Conservation (phyloP, 768 basidiomycete species). For the Boletus barrowsii region DNA sequence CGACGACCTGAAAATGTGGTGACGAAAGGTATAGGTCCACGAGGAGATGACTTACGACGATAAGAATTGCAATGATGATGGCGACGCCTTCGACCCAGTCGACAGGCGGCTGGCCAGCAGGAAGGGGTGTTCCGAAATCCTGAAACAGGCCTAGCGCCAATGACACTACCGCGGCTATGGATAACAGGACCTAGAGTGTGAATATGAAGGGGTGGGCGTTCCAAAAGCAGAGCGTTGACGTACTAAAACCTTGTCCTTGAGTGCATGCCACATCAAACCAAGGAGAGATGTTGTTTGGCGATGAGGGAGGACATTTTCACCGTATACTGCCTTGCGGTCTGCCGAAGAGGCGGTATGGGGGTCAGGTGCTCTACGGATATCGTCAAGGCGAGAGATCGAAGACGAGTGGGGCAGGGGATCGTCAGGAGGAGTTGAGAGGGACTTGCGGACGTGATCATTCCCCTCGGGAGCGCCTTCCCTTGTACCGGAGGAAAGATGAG, state of each 20-base stretch:
- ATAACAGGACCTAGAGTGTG: slow-evolving; percentile 70
- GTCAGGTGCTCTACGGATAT: slow-evolving; percentile 1
- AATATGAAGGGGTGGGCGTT: slow-evolving; percentile 6
- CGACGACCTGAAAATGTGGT: slow-evolving; percentile 56
- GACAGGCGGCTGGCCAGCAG: slow-evolving; percentile 65
- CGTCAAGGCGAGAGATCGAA: slow-evolving; percentile 8
- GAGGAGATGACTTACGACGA: slow-evolving; percentile 55
- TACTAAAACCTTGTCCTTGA: slow-evolving; percentile 89
- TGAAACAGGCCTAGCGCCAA: slow-evolving; percentile 93
- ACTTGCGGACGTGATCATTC: slow-evolving; percentile 18
- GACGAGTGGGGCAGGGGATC: slow-evolving; percentile 7
- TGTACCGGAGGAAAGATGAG: slow-evolving; percentile 24
- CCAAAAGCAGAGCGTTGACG: slow-evolving; percentile 25
- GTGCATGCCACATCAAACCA: slow-evolving; percentile 77
- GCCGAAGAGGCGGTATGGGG: slow-evolving; percentile 45
- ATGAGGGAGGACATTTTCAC: slow-evolving; percentile 69
- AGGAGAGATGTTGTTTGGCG: slow-evolving; percentile 69
- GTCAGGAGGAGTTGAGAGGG: background rate
- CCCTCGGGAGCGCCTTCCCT: slow-evolving; percentile 33
- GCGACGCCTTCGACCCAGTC: slow-evolving; percentile 97
- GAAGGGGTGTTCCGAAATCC: slow-evolving; percentile 74
- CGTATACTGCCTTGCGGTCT: slow-evolving; percentile 67
- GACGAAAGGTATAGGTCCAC: background rate
- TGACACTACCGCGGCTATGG: slow-evolving; percentile 89
- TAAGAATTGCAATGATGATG: slow-evolving; percentile 70